Evolutionary conservation across 1,284 basidiomycete genomes (phyloP), one percentile per base, ranked within the genome.

Genomic region (Tilletia walkeri): DNA sequence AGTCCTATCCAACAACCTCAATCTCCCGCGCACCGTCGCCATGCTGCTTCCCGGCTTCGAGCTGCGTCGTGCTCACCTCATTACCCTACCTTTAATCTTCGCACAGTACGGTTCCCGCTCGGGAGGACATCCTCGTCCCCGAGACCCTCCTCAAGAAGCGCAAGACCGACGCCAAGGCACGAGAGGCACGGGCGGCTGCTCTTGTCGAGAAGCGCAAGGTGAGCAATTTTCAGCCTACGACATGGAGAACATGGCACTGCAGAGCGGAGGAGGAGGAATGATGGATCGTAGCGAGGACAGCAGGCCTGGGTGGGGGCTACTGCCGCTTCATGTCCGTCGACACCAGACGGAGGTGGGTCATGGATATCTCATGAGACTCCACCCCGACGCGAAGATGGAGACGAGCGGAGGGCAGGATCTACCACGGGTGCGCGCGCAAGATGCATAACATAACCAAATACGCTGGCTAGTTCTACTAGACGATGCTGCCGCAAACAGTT

Each of bases 101-200:
- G 18, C 9, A 36, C 59, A 63, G 59, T 38, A 63, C 38, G 39
- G 65, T 48, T 18, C 65, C 65, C 65, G 65, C 65, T 14, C 47
- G 47, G 10, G 38, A 79, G 66, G 76, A 81, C 75, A 80, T 83
- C 68, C 80, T 82, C 75, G 74, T 82, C 69, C 82, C 82, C 70
- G 82, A 83, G 80, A 83, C 82, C 63, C 77, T 83, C 68, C 80
- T 83, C 77, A 83, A 83, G 80, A 99, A 98, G 89, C 90, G 96
- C 87, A 95, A 96, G 88, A 91, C 94, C 86, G 96, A 91, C 85
- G 94, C 95, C 88, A 96, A 97, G 89, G 91, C 91, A 77, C 90
- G 94, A 82, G 94, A 97, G 88, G 95, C 97, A 86, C 94, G 93
- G 85, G 88, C 95, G 82, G 89, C 89, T 78, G 92, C 92, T 77